Percentiles rank a stretch among this genome's conserved stretches.
Evolutionary conservation across 192 early-diverging fungal species (phyloP).

Genomic region (Spizellomyces punctatus): DNA sequence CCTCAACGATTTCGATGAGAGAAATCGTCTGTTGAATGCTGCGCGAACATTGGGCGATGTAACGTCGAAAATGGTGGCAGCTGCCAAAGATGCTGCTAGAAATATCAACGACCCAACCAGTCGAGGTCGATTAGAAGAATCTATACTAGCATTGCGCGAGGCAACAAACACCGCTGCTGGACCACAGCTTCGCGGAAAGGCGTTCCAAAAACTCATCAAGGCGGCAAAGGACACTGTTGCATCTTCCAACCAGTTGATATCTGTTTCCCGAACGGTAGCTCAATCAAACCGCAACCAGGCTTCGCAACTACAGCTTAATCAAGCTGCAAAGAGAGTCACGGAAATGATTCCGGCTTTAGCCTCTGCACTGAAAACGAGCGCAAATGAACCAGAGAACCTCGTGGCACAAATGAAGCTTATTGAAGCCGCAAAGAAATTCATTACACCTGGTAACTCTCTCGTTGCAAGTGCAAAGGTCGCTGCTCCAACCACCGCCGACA

Average conservation of each 20-base stretch:
- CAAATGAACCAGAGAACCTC: slow-evolving; percentile 39
- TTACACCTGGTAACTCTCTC: slow-evolving; percentile 39
- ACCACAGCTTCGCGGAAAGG: slow-evolving; percentile 39
- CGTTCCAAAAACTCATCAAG: slow-evolving; percentile 46
- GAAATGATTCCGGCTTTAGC: slow-evolving; percentile 44
- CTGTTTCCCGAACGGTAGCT: slow-evolving; percentile 40
- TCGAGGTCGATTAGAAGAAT: slow-evolving; percentile 27
- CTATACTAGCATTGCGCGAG: slow-evolving; percentile 14
- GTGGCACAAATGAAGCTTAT: slow-evolving; percentile 49
- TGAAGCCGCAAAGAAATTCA: slow-evolving; percentile 48
- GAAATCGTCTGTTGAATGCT: slow-evolving; percentile 35
- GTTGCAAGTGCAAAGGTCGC: slow-evolving; percentile 45
- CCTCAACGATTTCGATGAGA: slow-evolving; percentile 35
- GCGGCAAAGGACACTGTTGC: slow-evolving; percentile 48
- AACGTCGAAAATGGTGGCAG: slow-evolving; percentile 49
- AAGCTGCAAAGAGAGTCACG: slow-evolving; percentile 38
- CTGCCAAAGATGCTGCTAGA: slow-evolving; percentile 49
- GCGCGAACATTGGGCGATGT: slow-evolving; percentile 47
- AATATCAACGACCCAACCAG: slow-evolving; percentile 30
- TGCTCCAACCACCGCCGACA: slow-evolving; percentile 49
- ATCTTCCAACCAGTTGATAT: slow-evolving; percentile 52
- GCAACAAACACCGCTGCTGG: slow-evolving; percentile 36
- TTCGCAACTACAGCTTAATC: slow-evolving; percentile 54
- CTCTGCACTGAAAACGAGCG: slow-evolving; percentile 31
- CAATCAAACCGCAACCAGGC: slow-evolving; percentile 56